Conservation (phyloP, 305 asterid genomes). For the Ruellia speciosa region DNA sequence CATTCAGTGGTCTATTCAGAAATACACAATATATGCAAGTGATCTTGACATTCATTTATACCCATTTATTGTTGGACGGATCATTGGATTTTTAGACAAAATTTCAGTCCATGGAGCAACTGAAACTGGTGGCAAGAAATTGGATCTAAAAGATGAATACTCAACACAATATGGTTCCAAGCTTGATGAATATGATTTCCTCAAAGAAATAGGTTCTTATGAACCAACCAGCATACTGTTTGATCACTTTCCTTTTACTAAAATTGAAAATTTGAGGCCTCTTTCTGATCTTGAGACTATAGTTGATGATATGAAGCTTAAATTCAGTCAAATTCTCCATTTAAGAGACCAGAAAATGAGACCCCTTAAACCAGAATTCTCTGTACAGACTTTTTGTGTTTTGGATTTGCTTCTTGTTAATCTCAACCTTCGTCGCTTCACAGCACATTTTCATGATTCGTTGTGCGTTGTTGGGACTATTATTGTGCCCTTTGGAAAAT, state of each 20-base stretch:
- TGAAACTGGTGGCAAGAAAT: slow-evolving; percentile 25
- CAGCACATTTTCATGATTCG: slow-evolving; percentile 79
- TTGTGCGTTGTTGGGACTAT: slow-evolving; percentile 60
- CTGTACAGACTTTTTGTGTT: slow-evolving; percentile 20
- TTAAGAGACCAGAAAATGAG: slow-evolving; percentile 29
- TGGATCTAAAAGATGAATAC: slow-evolving; percentile 28
- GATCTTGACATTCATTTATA: slow-evolving; percentile 69
- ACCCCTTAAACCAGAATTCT: slow-evolving; percentile 27
- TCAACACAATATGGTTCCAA: slow-evolving; percentile 29
- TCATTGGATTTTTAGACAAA: slow-evolving; percentile 50
- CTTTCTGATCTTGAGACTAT: slow-evolving; percentile 30
- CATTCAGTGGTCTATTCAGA: slow-evolving; percentile 28
- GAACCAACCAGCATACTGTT: slow-evolving; percentile 37
- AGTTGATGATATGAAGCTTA: slow-evolving; percentile 31
- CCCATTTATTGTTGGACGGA: slow-evolving; percentile 57
- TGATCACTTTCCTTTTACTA: slow-evolving; percentile 38
- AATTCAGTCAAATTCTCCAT: slow-evolving; percentile 37
- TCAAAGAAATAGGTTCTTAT: slow-evolving; percentile 30
- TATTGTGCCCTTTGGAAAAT: slow-evolving; percentile 48
- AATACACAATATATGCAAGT: slow-evolving; percentile 36
- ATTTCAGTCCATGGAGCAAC: slow-evolving; percentile 31
- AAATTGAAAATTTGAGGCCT: slow-evolving; percentile 30
- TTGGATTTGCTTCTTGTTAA: slow-evolving; percentile 30
- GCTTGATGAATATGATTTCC: slow-evolving; percentile 26
- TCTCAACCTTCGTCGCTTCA: slow-evolving; percentile 39